Percentiles rank a stretch among this genome's conserved stretches.
phyloP scores from a whole-genome alignment of 2,329 filamentous ascomycete species.

The Cladobotryum mycophilum region DNA sequence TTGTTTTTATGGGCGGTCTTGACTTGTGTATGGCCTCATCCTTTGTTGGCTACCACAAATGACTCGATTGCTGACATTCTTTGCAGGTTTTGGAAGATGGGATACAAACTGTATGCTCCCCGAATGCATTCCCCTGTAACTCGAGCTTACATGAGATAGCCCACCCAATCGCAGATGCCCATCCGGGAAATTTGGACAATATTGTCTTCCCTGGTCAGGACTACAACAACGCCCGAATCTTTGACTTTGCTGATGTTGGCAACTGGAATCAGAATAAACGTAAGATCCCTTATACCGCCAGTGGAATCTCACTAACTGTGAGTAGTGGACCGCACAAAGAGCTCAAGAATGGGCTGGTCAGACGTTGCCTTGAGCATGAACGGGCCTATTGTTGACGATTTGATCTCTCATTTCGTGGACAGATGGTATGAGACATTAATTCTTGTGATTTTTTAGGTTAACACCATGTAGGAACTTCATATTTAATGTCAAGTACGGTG shows the following conservation, averaged over 20 bases:
- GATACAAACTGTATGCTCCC: conserved; percentile 63
- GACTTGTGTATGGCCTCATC: conserved; percentile 57
- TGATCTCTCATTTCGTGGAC: conserved; percentile 73
- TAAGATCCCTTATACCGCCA: conserved; percentile 22
- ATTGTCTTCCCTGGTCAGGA: conserved; percentile 86
- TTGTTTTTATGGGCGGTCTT: conserved; percentile 86
- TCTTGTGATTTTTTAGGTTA: not conserved
- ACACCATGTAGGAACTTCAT: conserved; percentile 64
- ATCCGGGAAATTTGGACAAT: conserved; percentile 67
- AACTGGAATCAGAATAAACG: conserved; percentile 80
- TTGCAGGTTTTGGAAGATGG: conserved; percentile 69
- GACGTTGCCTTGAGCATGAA: conserved; percentile 73
- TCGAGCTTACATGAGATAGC: conserved; percentile 25
- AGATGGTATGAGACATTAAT: conserved; percentile 53
- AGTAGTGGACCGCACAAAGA: conserved; percentile 65
- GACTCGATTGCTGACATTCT: not conserved
- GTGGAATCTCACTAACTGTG: not conserved
- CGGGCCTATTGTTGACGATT: conserved; percentile 68
- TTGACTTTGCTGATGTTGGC: conserved; percentile 71
- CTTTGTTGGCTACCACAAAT: not conserved
- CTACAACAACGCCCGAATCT: conserved; percentile 82
- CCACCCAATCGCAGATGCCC: conserved; percentile 77
- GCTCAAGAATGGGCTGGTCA: conserved; percentile 87
- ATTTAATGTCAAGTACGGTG: conserved; percentile 70
- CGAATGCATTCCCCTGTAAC: not conserved